Conservation (phyloP, 768 basidiomycete species). For the Suillus hirtellus region DNA sequence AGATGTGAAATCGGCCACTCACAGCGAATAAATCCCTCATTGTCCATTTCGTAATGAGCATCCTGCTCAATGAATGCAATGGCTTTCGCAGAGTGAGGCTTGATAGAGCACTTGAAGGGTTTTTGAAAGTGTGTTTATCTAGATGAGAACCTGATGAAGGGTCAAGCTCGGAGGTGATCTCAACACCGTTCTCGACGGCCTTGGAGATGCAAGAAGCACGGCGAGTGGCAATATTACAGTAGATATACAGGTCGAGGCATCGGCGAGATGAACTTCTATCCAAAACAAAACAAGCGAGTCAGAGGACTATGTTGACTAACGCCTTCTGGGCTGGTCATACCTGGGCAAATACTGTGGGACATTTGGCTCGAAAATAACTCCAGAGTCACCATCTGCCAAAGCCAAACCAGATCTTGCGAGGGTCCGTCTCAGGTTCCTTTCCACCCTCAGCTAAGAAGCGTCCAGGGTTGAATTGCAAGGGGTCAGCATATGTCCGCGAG, state of each 20-base stretch:
- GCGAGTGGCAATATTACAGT: conserved; percentile 43
- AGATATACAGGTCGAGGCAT: conserved; percentile 42
- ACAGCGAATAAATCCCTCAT: too few relatives aligned
- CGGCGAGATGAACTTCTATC: conserved; percentile 47
- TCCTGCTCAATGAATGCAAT: conserved; percentile 47
- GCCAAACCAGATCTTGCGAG: conserved; percentile 63
- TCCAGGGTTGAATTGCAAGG: conserved; percentile 58
- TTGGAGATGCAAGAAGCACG: conserved; percentile 40
- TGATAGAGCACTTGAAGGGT: conserved; percentile 41
- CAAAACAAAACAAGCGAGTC: neutral
- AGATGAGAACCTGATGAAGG: conserved; percentile 41
- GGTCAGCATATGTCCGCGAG: conserved; percentile 46
- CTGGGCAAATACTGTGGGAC: conserved; percentile 30
- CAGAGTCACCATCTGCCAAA: conserved; percentile 58
- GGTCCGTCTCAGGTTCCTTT: conserved; percentile 50
- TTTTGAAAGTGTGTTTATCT: conserved; percentile 23
- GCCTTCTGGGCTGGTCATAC: conserved; percentile 13
- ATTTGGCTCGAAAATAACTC: conserved; percentile 10
- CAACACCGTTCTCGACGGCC: conserved; percentile 37
- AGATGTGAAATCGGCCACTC: too few relatives aligned
- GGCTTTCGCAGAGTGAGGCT: conserved; percentile 51
- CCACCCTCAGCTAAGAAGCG: conserved; percentile 47
- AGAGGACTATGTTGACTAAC: conserved; percentile 18
- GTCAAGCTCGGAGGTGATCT: conserved; percentile 49
- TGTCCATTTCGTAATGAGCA: conserved; percentile 3